Conservation (phyloP, 2,329 filamentous ascomycete species). For the Ophiosphaerella narmari region DNA sequence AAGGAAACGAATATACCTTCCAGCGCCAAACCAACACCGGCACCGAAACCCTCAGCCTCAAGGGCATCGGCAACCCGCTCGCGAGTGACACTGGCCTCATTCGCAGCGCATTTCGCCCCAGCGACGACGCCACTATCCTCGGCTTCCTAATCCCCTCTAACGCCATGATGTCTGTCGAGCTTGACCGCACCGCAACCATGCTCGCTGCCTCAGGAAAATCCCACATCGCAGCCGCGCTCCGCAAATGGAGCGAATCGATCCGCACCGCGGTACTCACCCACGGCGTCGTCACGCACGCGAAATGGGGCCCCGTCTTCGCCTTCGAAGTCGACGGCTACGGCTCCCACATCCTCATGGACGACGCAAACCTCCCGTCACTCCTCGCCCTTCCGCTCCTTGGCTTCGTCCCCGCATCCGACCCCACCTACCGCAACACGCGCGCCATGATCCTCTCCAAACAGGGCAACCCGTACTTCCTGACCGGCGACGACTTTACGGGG, state of each 20-base stretch:
- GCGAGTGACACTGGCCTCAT: constrained; percentile 83
- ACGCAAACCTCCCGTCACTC: constrained; percentile 83
- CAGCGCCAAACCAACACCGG: constrained; percentile 77
- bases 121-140: constrained; percentile 91
- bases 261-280: constrained; percentile 56
- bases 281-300: constrained; percentile 75
- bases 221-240: constrained; percentile 54
- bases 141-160: constrained; percentile 96
- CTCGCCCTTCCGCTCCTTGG: constrained; percentile 79
- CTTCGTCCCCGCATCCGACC: constrained; percentile 68
- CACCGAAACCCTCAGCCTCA: constrained; percentile 86
- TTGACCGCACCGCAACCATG: constrained; percentile 73
- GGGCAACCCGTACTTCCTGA: constrained; percentile 88
- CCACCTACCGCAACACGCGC: constrained; percentile 85
- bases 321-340: constrained; percentile 90
- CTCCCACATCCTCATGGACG: constrained; percentile 82
- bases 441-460: constrained; percentile 75
- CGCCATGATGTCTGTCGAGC: constrained; percentile 91
- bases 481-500: constrained; percentile 76
- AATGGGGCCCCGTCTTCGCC: constrained; percentile 79
- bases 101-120: constrained; percentile 90
- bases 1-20: constrained; percentile 83
- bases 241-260: constrained; percentile 67
- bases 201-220: constrained; percentile 66
- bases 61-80: constrained; percentile 87